Evolutionary conservation across 164 flowering plant genomes (phyloP).

Genomic region (Liquidambar formosana): DNA sequence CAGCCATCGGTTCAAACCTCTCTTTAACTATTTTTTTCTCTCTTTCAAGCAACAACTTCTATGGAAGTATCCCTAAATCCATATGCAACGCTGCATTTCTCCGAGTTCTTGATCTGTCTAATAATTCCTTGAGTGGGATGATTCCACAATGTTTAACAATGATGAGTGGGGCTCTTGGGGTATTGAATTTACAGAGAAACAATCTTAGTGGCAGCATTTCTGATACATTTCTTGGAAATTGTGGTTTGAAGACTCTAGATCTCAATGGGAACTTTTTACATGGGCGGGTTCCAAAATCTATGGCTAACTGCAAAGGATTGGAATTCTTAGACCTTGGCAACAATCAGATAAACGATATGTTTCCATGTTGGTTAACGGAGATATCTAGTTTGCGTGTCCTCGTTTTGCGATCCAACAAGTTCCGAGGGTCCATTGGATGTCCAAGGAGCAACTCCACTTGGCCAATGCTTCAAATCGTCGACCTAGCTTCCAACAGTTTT

Average conservation of each 20-base stretch:
- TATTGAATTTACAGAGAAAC: slow-evolving; percentile 53
- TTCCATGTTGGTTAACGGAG: slow-evolving; percentile 48
- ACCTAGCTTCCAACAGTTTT: slow-evolving; percentile 49
- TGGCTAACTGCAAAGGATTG: slow-evolving; percentile 45
- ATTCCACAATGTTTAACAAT: slow-evolving; percentile 47
- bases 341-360: slow-evolving; percentile 43
- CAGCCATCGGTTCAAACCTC: slow-evolving; percentile 21
- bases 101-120: slow-evolving; percentile 53
- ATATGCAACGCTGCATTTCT: slow-evolving; percentile 43
- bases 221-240: slow-evolving; percentile 20
- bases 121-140: slow-evolving; percentile 39
- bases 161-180: slow-evolving; percentile 16
- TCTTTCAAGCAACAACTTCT: slow-evolving; percentile 38
- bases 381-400: slow-evolving; percentile 49
- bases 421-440: slow-evolving; percentile 38
- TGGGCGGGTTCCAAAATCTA: slow-evolving; percentile 54
- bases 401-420: slow-evolving; percentile 50
- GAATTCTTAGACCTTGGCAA: slow-evolving; percentile 62
- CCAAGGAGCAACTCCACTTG: background rate
- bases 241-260: slow-evolving; percentile 43
- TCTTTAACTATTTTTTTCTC: slow-evolving; percentile 24
- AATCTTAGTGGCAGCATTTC: slow-evolving; percentile 40
- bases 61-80: slow-evolving; percentile 48
- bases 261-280: slow-evolving; percentile 43
- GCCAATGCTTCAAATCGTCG: slow-evolving; percentile 51